Evolutionary conservation across 306 rosid genomes (phyloP), one percentile per base, ranked within the genome.

Genomic region (Crataegus laevigata): DNA sequence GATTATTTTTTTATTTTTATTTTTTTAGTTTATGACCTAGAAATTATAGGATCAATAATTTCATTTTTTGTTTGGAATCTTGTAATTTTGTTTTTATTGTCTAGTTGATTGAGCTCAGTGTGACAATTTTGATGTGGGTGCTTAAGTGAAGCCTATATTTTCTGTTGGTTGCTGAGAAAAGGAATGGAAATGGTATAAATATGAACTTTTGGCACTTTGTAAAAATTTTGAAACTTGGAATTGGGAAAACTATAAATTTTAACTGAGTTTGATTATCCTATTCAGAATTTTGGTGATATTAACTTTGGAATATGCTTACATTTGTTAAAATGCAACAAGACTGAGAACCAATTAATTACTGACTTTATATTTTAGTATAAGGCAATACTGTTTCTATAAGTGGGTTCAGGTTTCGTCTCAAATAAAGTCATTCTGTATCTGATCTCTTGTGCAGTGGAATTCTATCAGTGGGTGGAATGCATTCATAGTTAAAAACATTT

Each of bases 401-500:
- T 34, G 15, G 1, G 38, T 70, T 52, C 47, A 21, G 52, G 62
- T 51, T 70, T 70, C 32, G n/a, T 52, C 26, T 50, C 3, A 26
- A 60, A 25, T 25, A 4, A 8, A 8, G 22, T 63, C 42, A 17
- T 63, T 15, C 34, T 60, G 17, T 60, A 8, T 60, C 54, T 47
- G 54, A 47, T 47, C 54, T 47, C 54, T 47, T 47, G 26, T 36
- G 19, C 55, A 21, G 3, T 32, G 66, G 13, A 21, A 7, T 66
- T 55, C 11, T 54, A 55, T 7, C 50, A 13, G 24, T 69, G 76
- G 54, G 54, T 47, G 54, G 54, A 47, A 42, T 17, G 26, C 55
- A 38, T 26, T n/a, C 36, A 67, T 52, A 2, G 47, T 61, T 66
- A 38, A 84, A 64, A 74, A 82, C 26, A 81, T 88, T 67, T 3